Percentiles rank a stretch among this genome's conserved stretches.
Evolutionary conservation across 2,329 filamentous ascomycete genomes (phyloP).

Genomic region (Xylaria sp.): DNA sequence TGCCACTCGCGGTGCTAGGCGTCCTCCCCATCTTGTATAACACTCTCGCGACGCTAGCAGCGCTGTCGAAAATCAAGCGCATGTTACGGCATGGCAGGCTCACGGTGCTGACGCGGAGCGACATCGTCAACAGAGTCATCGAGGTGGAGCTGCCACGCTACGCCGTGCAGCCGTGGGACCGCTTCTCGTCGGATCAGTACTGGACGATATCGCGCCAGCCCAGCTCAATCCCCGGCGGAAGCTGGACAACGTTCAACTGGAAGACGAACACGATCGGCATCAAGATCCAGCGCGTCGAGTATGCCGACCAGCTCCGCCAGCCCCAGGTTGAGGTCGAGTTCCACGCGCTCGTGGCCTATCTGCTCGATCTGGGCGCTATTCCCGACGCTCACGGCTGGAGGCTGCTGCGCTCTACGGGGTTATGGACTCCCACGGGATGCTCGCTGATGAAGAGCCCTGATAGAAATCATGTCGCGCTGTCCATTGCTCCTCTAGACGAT

Average conservation of each 20-base stretch:
- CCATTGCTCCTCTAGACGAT: constrained; percentile 66
- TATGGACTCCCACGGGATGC: constrained; percentile 71
- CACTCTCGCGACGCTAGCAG: constrained; percentile 68
- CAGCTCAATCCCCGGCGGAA: constrained; percentile 67
- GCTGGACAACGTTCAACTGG: constrained; percentile 75
- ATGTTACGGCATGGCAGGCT: constrained; percentile 67
- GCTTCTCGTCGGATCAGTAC: constrained; percentile 66
- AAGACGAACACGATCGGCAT: constrained; percentile 70
- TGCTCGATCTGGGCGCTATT: constrained; percentile 71
- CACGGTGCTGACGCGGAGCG: constrained; percentile 69
- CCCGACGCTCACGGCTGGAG: constrained; percentile 70
- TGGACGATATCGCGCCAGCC: constrained; percentile 65
- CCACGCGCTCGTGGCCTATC: constrained; percentile 69
- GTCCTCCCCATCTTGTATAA: constrained; percentile 75
- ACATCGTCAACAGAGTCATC: constrained; percentile 73
- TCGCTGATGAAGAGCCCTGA: constrained; percentile 65
- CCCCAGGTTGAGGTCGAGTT: constrained; percentile 66
- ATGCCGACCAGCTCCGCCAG: constrained; percentile 66
- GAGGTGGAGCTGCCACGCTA: constrained; percentile 74
- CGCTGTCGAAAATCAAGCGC: constrained; percentile 69
- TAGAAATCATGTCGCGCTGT: constrained; percentile 60
- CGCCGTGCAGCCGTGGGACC: constrained; percentile 70
- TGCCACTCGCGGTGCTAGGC: constrained; percentile 68
- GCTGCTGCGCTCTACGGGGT: constrained; percentile 64
- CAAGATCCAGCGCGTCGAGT: constrained; percentile 72